phyloP scores from a whole-genome alignment of 441 rosid genomes.

The Raphanus hybrid region DNA sequence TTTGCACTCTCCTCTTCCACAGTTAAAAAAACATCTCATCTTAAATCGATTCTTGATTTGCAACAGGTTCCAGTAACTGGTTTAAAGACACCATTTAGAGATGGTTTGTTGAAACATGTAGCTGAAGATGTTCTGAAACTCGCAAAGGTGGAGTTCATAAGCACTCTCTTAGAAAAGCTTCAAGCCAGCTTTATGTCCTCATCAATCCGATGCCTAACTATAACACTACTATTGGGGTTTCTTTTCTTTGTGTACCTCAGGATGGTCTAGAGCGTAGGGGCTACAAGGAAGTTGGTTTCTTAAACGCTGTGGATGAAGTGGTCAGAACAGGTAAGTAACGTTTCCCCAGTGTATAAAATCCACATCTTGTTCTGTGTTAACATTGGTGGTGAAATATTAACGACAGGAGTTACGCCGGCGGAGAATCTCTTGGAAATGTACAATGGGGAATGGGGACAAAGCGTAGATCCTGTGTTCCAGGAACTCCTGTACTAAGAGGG shows the following conservation, averaged over 20 bases:
- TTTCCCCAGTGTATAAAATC: background rate
- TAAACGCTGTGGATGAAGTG: constrained; percentile 84
- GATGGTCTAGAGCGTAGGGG: constrained; percentile 98
- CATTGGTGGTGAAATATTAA: constrained; percentile 2
- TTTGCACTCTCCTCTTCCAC: constrained; percentile 3
- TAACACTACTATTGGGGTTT: too few relatives aligned
- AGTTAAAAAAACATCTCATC: background rate
- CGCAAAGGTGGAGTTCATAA: constrained; percentile 68
- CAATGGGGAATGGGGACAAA: constrained; percentile 86
- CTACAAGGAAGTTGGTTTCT: constrained; percentile 88
- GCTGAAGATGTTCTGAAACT: constrained; percentile 88
- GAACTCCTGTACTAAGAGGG: constrained; percentile 68
- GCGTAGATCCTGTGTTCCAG: constrained; percentile 88
- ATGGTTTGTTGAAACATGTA: constrained; percentile 73
- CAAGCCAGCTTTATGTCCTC: too few relatives aligned
- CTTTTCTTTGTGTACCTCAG: constrained; percentile 45
- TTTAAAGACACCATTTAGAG: constrained; percentile 90
- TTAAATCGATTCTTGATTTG: background rate
- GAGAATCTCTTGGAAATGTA: constrained; percentile 92
- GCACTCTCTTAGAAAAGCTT: background rate
- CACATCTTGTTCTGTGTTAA: background rate
- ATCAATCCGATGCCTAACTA: too few relatives aligned
- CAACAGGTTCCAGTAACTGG: constrained; percentile 84
- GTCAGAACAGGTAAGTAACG: constrained; percentile 79
- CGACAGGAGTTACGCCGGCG: constrained; percentile 89